Percentiles rank a stretch among this genome's conserved stretches.
Conservation (phyloP, 2,329 filamentous ascomycete genomes). For the Knoxdaviesia capensis region DNA sequence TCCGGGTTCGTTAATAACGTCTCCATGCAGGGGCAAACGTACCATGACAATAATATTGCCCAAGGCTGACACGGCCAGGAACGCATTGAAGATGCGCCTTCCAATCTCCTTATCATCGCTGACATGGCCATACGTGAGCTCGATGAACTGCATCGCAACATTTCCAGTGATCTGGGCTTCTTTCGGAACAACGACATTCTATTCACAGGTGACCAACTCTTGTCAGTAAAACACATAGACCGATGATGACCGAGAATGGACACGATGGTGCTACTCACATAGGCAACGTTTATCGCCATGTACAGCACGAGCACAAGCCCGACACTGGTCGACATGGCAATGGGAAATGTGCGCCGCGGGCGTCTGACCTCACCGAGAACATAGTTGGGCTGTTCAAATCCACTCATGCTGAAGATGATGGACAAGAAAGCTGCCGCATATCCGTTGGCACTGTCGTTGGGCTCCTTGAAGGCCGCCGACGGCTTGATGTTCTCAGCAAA, state of each 20-base stretch:
- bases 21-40: not conserved
- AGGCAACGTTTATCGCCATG: conserved; percentile 17
- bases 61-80: conserved; percentile 31
- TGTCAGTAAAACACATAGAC: conserved; percentile 10
- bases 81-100: conserved; percentile 21
- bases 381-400: conserved; percentile 18
- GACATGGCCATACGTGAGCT: conserved; percentile 12
- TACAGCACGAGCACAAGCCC: conserved; percentile 13
- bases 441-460: conserved; percentile 10
- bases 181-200: conserved; percentile 19
- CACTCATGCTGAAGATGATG: conserved; percentile 18
- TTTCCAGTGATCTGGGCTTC: conserved; percentile 6
- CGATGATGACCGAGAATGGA: not conserved
- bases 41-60: conserved; percentile 34
- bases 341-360: conserved; percentile 14
- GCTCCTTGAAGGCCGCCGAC: conserved; percentile 8
- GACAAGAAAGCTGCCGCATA: conserved; percentile 20
- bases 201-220: conserved; percentile 11
- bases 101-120: conserved; percentile 7
- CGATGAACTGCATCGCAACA: conserved; percentile 15
- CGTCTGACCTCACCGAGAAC: conserved; percentile 14
- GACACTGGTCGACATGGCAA: conserved; percentile 12
- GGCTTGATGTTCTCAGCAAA: conserved; percentile 10
- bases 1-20: not conserved
- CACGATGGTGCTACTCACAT: conserved; percentile 10